Base-by-base conservation (phyloP, 2,329 filamentous ascomycete species). In the Ophiocordyceps camponoti-rufipedis region DNA sequence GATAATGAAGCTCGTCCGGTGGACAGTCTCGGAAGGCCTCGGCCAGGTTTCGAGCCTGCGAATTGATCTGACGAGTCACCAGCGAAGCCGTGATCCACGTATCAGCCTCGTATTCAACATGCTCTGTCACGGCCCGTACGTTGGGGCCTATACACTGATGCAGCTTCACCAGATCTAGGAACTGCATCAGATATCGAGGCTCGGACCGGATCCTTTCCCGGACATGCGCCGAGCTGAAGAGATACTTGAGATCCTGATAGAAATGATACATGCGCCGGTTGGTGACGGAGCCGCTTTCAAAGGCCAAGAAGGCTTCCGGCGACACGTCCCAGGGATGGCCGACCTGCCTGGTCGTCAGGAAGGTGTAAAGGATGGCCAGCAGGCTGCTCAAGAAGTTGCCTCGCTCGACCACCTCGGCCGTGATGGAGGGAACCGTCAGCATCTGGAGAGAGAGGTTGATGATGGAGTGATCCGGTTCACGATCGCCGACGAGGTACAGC, bases 91-190 rank as follows among this genome's bases (percentile, higher is more conserved):
- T 93, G 45, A 98, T 96, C 91, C 91, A 98, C 18, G 86, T 84
- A 63, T 98, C 93, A 2, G 88, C 93, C 62, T 98, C 91, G 57
- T 96, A 98, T 61, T 98, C 93, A 31, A 98, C 85, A 59, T 98
- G 91, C 57, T 96, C 91, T 14, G 88, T 87, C 19, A 95, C 77
- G 2, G 89, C 91, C 49, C 93, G 56, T 28, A 88, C 72, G 55
- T 96, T 98, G 1, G 91, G 91, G 54, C 89, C 95, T 46, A 98
- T 95, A 28, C 91, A 89, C 64, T 98, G 93, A 52, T 95, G 88
- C 42, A 98, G 73, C 61, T 95, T 95, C 51, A 94, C 86, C 14
- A 98, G 70, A 58, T 98, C 93, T 41, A 98, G 69, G 62, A 96
- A 98, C 56, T 98, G 93, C 59, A 93, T 71, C 46, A 95, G 72